Evolutionary conservation across 2,329 filamentous ascomycete species (phyloP), one percentile per base, ranked within the genome.

Genomic region (Fusarium succisae): DNA sequence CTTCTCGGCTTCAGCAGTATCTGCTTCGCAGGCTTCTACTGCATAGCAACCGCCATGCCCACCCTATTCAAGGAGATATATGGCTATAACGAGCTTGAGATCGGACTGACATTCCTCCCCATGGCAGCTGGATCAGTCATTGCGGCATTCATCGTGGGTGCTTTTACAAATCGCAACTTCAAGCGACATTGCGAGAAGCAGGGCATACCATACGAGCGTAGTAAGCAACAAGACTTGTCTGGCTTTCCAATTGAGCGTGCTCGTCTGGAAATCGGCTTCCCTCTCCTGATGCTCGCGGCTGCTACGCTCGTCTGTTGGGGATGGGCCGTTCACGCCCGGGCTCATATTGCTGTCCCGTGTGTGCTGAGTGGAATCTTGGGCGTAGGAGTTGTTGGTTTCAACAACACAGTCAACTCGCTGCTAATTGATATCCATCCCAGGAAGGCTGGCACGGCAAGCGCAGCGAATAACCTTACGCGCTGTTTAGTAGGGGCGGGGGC

Each of bases 121-220:
- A 76, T 87, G 37, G 87, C 87, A 1, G 81, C 77, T 9, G 88
- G 87, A 3, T 87, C 86, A n/a, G 81, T 87, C 18, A 76, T 84
- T 4, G 83, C 87, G 0, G 86, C 86, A 2, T 73, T 84, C 14
- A 76, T 84, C 6, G 83, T 83, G 6, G 91, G 92, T 2, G 85
- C 86, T 5, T 73, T 90, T 4, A 86, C 93, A 41, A 92, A 94
- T 79, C 87, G 87, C 82, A 94, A 93, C 79, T 95, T 91, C 79
- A 85, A 87, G 4, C 88, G 91, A 3, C 86, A 92, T 66, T 91
- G 91, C 18, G 79, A 81, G 15, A 83, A 81, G 10, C 80, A 89
- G 1, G 88, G 88, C 15, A 81, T 92, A 15, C 77, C 84, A 0
- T 85, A 91, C 61, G 86, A 87, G 63, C 86, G 85, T 73, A 87